Base-by-base conservation (phyloP, 768 basidiomycete species). In the Amanita molliuscula region DNA sequence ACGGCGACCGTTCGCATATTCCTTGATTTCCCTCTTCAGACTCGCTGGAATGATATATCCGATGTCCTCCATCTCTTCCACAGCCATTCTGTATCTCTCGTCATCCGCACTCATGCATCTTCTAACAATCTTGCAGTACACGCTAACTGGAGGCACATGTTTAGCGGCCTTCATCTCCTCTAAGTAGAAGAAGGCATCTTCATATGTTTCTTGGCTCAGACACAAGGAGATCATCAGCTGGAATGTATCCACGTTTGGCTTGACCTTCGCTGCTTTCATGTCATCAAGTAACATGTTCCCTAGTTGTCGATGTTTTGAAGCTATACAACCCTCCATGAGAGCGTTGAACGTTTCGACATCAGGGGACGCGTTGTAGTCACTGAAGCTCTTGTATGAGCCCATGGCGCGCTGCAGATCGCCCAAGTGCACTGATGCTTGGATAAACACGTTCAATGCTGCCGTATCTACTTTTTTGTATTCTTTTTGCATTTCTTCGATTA, bases 141-240 rank as follows among this genome's bases (percentile, higher is more conserved):
- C 64, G 1, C 59, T 58, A 21, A 58, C 58, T 8, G 76, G 62
- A 0, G 90, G 88, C n/a, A 68, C 57, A 57, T 78, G 68, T 7
- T 69, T 69, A 31, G 73, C 74, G 0, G 71, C 65, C 63, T 93
- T 92, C 85, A 90, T 88, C 68, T 88, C 84, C 61, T 92, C 89
- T 28, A 95, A 73, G 64, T 88, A 91, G 60, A 81, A 82, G 67
- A 93, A 93, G 0, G 89, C 88, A 53, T 90, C 88, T 59, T 92
- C 89, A 63, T 90, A 94, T 2, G 68, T 71, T 6, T 75, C 63
- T 58, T 87, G 83, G 0, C 81, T 79, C 11, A 93, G 72, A 59
- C 81, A 84, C 3, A 93, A 74, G 9, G 67, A 55, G 53, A 93
- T 77, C 65, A 91, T 73, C 28, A 72, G 70, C 57, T 81, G 77